These are phyloP conservation scores for Aphanomyces stellatus DNA, from an alignment of 352 stramenopile genomes.

Conservation along the genomic window DNA sequence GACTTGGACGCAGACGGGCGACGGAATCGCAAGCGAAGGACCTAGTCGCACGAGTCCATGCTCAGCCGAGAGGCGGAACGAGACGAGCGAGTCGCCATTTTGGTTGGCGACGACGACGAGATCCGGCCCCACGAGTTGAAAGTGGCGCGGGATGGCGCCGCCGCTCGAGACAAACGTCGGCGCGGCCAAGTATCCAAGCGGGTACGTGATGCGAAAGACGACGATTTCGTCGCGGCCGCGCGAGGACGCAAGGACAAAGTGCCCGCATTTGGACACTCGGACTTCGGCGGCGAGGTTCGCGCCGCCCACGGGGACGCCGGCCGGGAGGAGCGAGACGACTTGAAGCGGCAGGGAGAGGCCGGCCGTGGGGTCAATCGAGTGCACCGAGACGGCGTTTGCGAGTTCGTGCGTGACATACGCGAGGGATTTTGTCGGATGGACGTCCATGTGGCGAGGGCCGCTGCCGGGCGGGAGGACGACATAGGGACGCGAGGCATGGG, in stretches of 20 bases:
- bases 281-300: conserved; percentile 10
- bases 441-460: conserved; percentile 66
- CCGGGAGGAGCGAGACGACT: conserved; percentile 31
- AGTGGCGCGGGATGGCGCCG: conserved; percentile 2
- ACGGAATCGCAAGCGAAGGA: neutral
- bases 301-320: neutral
- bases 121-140: neutral
- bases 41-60: conserved; percentile 1
- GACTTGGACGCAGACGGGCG: conserved; percentile 4
- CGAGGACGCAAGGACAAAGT: neutral
- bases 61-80: neutral
- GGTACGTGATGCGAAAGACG: conserved; percentile 1
- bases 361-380: conserved; percentile 39
- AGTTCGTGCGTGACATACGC: conserved; percentile 70
- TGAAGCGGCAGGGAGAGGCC: conserved; percentile 44
- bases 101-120: conserved; percentile 13
- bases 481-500: conserved; percentile 22
- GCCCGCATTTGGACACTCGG: conserved; percentile 1
- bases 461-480: conserved; percentile 35
- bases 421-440: conserved; percentile 40
- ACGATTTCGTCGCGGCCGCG: conserved; percentile 6
- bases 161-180: conserved; percentile 12
- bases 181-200: neutral
- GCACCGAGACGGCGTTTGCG: conserved; percentile 50
- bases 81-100: conserved; percentile 14